Evolutionary conservation across 345 rosid genomes (phyloP).

Genomic region (Acer yangbiense): DNA sequence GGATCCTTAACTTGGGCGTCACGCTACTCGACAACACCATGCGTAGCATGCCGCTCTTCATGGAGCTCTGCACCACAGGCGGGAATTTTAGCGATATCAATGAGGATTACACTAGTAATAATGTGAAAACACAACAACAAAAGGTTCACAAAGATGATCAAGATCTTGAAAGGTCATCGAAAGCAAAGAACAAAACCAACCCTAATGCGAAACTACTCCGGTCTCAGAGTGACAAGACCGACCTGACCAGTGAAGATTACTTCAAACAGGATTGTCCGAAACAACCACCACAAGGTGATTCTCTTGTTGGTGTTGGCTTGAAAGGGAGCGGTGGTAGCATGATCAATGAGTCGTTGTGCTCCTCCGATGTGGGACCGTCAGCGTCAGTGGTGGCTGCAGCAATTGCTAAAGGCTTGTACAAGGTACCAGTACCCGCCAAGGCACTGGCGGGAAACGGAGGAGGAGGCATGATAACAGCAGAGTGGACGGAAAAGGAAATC

Average conservation of each 20-base stretch:
- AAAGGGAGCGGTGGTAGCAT: conserved; percentile 44
- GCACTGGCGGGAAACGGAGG: conserved; percentile 12
- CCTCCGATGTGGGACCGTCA: conserved; percentile 83
- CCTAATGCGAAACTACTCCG: conserved; percentile 45
- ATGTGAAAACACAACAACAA: neutral
- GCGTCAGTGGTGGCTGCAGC: conserved; percentile 97
- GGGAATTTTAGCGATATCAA: conserved; percentile 13
- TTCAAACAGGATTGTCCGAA: neutral
- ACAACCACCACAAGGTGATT: conserved; percentile 7
- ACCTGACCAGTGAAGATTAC: conserved; percentile 40
- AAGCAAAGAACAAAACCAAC: neutral
- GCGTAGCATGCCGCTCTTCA: conserved; percentile 78
- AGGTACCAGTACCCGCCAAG: conserved; percentile 33
- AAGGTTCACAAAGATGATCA: conserved; percentile 1
- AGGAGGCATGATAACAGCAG: conserved; percentile 51
- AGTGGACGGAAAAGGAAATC: conserved; percentile 53
- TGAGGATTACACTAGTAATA: neutral
- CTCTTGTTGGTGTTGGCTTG: neutral
- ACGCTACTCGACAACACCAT: conserved; percentile 66
- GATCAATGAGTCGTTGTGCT: conserved; percentile 61
- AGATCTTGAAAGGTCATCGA: neutral
- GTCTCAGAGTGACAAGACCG: conserved; percentile 68
- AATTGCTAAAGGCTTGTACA: conserved; percentile 78
- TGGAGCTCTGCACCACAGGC: conserved; percentile 43
- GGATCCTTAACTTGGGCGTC: conserved; percentile 72